phyloP scores from a whole-genome alignment of 139 green algal species.

The Edaphochlamys debaryana region DNA sequence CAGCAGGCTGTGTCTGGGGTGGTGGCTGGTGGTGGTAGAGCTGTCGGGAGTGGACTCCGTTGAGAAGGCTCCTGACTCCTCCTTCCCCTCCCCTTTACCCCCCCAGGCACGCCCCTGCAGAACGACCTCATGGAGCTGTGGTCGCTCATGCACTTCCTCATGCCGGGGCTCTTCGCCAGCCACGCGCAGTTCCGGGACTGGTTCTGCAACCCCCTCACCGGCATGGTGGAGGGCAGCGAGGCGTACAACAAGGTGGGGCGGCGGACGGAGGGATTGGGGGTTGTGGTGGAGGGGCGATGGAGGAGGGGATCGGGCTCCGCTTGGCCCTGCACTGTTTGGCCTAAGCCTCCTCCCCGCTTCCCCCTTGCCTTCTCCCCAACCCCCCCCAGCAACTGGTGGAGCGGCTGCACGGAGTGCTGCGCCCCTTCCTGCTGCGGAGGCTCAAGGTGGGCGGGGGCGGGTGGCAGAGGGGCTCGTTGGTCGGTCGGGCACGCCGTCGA shows the following conservation, averaged over 20 bases:
- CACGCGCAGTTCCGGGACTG: conserved; percentile 97
- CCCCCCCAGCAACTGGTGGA: conserved; percentile 76
- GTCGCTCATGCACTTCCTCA: conserved; percentile 98
- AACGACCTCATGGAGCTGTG: conserved; percentile 99
- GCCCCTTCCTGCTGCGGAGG: conserved; percentile 95
- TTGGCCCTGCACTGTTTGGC: too few relatives aligned
- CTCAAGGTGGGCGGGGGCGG: conserved; percentile 64
- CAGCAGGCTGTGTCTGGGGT: too few relatives aligned
- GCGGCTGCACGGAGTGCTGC: conserved; percentile 95
- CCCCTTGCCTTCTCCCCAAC: neutral
- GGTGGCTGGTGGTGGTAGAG: too few relatives aligned
- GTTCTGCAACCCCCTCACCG: conserved; percentile 95
- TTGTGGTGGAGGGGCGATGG: too few relatives aligned
- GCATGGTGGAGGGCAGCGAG: conserved; percentile 88
- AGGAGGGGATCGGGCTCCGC: too few relatives aligned
- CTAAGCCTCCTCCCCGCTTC: neutral
- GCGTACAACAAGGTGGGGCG: conserved; percentile 75
- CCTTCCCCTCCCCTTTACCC: neutral
- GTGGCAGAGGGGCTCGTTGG: neutral
- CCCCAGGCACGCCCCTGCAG: conserved; percentile 77
- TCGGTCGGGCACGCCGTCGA: too few relatives aligned
- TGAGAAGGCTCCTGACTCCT: too few relatives aligned
- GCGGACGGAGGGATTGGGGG: neutral
- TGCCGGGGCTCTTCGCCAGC: conserved; percentile 90
- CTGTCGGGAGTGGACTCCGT: too few relatives aligned